Percentiles rank a stretch among this genome's conserved stretches.
phyloP scores from a whole-genome alignment of 176 grass and related monocot genomes.

The Chrysopogon serrulatus region DNA sequence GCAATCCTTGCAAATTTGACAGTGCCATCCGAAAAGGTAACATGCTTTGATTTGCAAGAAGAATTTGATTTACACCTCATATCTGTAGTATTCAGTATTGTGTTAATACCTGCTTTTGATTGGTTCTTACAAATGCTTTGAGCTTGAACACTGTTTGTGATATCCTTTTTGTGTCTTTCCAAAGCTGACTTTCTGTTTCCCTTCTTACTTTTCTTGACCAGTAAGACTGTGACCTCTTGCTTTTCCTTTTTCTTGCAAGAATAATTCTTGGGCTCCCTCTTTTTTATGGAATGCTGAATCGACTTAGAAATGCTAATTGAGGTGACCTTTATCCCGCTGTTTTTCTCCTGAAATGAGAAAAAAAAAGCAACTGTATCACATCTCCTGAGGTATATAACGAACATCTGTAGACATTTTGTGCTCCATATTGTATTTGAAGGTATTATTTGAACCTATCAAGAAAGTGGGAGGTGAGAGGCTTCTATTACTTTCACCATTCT shows the following conservation, averaged over 20 bases:
- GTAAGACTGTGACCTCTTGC: constrained; percentile 29
- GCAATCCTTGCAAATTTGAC: constrained; percentile 26
- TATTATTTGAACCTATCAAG: neutral
- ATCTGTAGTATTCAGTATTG: constrained; percentile 12
- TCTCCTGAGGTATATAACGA: neutral
- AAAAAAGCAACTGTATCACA: constrained; percentile 10
- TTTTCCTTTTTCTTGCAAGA: constrained; percentile 47
- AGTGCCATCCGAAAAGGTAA: constrained; percentile 54
- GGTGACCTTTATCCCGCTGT: constrained; percentile 1
- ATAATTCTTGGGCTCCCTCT: constrained; percentile 32
- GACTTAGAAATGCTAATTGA: constrained; percentile 52
- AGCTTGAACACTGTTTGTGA: constrained; percentile 28
- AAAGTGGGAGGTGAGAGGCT: neutral
- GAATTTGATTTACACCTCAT: constrained; percentile 9
- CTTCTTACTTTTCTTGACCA: constrained; percentile 46
- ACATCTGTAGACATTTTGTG: neutral
- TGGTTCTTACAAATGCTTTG: constrained; percentile 65
- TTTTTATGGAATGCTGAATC: constrained; percentile 44
- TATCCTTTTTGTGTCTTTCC: constrained; percentile 40
- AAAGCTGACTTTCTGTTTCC: constrained; percentile 36
- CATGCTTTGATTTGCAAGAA: constrained; percentile 43
- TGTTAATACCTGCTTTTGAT: constrained; percentile 21
- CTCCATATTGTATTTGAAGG: neutral
- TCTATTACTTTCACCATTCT: neutral
- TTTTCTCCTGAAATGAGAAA: constrained; percentile 54